A percentile compares a stretch with the other conserved stretches of the same genome.
These are phyloP conservation scores for Tremella fuciformis DNA, from an alignment of 768 basidiomycete genomes.

Conservation along the genomic window DNA sequence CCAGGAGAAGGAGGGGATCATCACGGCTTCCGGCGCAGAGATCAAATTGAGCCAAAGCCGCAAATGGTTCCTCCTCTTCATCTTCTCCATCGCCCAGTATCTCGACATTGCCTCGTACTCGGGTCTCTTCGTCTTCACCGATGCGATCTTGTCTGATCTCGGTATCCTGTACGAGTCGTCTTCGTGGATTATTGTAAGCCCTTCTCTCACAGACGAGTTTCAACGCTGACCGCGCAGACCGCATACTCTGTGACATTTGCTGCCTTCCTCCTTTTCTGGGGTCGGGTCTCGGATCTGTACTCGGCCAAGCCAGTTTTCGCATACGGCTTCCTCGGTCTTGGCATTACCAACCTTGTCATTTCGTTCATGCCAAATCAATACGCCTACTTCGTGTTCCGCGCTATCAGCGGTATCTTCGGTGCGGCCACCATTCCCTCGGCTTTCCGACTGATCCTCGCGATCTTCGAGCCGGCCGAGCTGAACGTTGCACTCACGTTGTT, in stretches of 20 bases:
- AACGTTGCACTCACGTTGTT: slow-evolving; percentile 29
- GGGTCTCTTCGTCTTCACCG: slow-evolving; percentile 23
- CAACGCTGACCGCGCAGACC: neutral
- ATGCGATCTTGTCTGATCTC: slow-evolving; percentile 13
- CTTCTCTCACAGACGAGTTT: neutral
- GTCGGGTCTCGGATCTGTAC: slow-evolving; percentile 31
- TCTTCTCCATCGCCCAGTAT: slow-evolving; percentile 22
- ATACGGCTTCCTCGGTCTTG: slow-evolving; percentile 30
- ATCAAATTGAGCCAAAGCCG: slow-evolving; percentile 13
- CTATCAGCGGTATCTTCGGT: slow-evolving; percentile 30
- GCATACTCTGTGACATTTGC: slow-evolving; percentile 32
- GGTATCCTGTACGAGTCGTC: slow-evolving; percentile 11
- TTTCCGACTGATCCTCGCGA: slow-evolving; percentile 28
- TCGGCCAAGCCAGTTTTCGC: slow-evolving; percentile 31
- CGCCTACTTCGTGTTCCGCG: slow-evolving; percentile 38
- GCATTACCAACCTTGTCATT: slow-evolving; percentile 27
- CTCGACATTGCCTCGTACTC: slow-evolving; percentile 22
- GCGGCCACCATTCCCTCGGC: slow-evolving; percentile 18
- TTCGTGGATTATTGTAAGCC: slow-evolving; percentile 18
- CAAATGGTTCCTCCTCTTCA: slow-evolving; percentile 19
- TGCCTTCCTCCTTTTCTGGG: slow-evolving; percentile 35
- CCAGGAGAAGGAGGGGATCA: too few relatives aligned
- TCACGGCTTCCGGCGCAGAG: neutral
- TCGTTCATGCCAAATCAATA: slow-evolving; percentile 34
- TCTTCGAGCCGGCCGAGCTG: slow-evolving; percentile 31